These are phyloP conservation scores for Rhododendron mucronatum DNA, from an alignment of 148 eudicot genomes.

Conservation along the genomic window DNA sequence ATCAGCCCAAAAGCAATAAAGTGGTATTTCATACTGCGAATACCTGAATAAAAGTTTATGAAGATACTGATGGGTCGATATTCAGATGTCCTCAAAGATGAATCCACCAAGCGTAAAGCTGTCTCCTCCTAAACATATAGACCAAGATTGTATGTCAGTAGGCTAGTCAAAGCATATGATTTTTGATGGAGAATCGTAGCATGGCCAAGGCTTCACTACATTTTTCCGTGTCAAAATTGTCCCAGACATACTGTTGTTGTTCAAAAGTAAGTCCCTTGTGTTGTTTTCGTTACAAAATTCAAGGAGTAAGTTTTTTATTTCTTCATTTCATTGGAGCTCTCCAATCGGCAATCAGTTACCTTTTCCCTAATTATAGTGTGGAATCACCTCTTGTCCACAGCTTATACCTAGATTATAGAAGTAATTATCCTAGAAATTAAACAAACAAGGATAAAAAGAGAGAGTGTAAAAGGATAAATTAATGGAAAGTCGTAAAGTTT, in stretches of 20 bases:
- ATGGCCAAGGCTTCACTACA: neutral
- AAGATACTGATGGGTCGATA: constrained; percentile 82
- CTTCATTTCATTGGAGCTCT: neutral
- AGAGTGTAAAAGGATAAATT: neutral
- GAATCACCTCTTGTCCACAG: neutral
- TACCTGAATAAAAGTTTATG: constrained; percentile 90
- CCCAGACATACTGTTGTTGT: neutral
- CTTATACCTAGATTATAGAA: neutral
- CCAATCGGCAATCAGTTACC: neutral
- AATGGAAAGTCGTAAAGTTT: neutral
- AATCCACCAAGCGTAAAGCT: constrained; percentile 71
- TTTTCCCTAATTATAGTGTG: neutral
- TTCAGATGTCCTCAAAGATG: constrained; percentile 67
- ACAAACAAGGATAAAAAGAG: neutral
- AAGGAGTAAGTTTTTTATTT: neutral
- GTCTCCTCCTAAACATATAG: constrained; percentile 67
- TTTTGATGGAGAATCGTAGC: neutral
- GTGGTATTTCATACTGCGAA: neutral
- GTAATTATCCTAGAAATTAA: neutral
- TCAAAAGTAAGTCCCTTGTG: neutral
- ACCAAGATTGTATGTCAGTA: neutral
- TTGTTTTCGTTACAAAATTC: neutral
- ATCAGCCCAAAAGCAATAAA: neutral
- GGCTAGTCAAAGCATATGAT: neutral
- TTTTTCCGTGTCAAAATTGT: neutral